phyloP scores from a whole-genome alignment of 208 protist species.

The Leishmania turanica region DNA sequence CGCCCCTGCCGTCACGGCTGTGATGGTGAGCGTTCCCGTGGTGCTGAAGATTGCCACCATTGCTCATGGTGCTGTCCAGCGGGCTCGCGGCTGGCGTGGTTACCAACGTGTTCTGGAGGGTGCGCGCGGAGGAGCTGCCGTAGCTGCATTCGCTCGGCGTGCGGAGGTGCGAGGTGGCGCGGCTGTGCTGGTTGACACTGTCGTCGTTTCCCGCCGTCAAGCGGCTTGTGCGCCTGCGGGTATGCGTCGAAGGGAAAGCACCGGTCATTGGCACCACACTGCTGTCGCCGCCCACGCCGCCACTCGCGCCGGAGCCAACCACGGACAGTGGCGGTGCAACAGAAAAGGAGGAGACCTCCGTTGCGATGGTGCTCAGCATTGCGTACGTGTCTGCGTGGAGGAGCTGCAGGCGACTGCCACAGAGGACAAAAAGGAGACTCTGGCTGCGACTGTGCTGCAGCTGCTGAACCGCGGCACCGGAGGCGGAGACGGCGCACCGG shows the following conservation, averaged over 20 bases:
- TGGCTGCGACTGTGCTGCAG: constrained; percentile 78
- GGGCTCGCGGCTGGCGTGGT: background rate
- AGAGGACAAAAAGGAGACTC: constrained; percentile 65
- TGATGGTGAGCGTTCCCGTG: background rate
- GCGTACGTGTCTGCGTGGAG: constrained; percentile 32
- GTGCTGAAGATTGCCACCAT: background rate
- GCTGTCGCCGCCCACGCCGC: background rate
- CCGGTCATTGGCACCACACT: background rate
- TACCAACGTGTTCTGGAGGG: background rate
- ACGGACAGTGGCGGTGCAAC: constrained; percentile 14
- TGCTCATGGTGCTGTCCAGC: background rate
- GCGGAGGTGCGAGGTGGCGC: constrained; percentile 15
- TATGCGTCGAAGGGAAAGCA: background rate
- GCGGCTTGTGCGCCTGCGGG: background rate
- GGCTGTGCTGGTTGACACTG: constrained; percentile 1
- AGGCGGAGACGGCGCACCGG: constrained; percentile 16
- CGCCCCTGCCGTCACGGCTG: background rate
- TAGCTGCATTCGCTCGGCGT: constrained; percentile 28
- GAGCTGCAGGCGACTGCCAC: constrained; percentile 41
- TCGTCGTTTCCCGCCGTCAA: constrained; percentile 5
- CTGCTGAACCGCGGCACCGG: constrained; percentile 34
- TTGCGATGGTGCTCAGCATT: constrained; percentile 23
- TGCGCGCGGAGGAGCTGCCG: constrained; percentile 12
- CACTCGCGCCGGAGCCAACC: background rate
- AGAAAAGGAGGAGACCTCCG: constrained; percentile 24